Conservation (phyloP, 495 filamentous ascomycete species). For the Hypoxylon lienhwacheense region DNA sequence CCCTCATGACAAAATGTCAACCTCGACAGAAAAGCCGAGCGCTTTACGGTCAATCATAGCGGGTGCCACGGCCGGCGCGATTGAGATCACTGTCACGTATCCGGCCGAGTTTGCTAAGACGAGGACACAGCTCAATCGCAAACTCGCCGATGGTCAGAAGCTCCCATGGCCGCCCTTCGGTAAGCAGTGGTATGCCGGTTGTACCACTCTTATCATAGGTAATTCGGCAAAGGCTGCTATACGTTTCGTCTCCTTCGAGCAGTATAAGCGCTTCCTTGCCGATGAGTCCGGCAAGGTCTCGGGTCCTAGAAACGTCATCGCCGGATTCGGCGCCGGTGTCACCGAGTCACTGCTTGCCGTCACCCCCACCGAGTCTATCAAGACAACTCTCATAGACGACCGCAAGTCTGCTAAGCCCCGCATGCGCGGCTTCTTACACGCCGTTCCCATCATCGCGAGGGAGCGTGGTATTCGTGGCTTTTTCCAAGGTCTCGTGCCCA, state of each 20-base stretch:
- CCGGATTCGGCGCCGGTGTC: slow-evolving; percentile 91
- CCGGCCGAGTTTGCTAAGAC: slow-evolving; percentile 99
- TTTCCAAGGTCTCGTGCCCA: slow-evolving; percentile 95
- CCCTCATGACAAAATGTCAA: slow-evolving; percentile 22
- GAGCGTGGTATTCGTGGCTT: slow-evolving; percentile 89
- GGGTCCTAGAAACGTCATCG: slow-evolving; percentile 86
- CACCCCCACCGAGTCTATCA: slow-evolving; percentile 97
- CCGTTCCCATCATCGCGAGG: slow-evolving; percentile 78
- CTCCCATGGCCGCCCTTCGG: slow-evolving; percentile 97
- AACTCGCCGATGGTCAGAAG: slow-evolving; percentile 76
- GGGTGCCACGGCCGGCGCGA: slow-evolving; percentile 85
- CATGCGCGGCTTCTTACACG: slow-evolving; percentile 91
- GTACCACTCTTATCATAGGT: slow-evolving; percentile 94
- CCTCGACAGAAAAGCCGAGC: slow-evolving; percentile 68
- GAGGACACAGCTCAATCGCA: slow-evolving; percentile 87
- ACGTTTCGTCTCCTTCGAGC: slow-evolving; percentile 94
- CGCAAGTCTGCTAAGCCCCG: slow-evolving; percentile 82
- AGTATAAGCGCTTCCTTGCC: slow-evolving; percentile 78
- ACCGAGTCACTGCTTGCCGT: slow-evolving; percentile 93
- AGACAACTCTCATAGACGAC: slow-evolving; percentile 97
- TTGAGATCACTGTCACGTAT: slow-evolving; percentile 98
- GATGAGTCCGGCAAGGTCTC: slow-evolving; percentile 88
- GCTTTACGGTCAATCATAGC: slow-evolving; percentile 83
- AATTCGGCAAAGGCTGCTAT: slow-evolving; percentile 96
- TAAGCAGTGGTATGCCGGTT: slow-evolving; percentile 94